phyloP scores from a whole-genome alignment of 805 yeast species.

The Lachancea quebecensis region DNA sequence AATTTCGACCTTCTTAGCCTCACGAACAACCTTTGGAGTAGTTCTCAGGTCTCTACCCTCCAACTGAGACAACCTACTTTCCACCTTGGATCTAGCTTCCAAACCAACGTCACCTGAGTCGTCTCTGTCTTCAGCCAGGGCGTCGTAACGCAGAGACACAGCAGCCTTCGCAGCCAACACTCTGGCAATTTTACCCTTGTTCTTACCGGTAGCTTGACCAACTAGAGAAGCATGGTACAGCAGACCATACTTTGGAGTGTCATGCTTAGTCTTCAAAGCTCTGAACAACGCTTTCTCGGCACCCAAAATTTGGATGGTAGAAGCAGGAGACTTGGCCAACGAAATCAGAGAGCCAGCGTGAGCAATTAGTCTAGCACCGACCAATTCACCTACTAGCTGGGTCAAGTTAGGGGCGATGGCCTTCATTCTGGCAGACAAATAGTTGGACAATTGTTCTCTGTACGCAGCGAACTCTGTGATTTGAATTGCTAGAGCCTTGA shows the following conservation, averaged over 20 bases:
- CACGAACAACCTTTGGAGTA: constrained; percentile 73
- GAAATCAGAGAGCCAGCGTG: constrained; percentile 94
- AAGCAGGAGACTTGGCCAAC: constrained; percentile 96
- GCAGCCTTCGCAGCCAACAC: constrained; percentile 98
- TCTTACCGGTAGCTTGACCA: constrained; percentile 96
- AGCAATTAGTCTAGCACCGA: constrained; percentile 96
- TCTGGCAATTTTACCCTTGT: constrained; percentile 98
- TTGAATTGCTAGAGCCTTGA: constrained; percentile 87
- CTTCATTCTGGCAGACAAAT: constrained; percentile 90
- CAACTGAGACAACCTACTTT: constrained; percentile 84
- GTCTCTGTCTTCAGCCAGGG: constrained; percentile 93
- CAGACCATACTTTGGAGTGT: constrained; percentile 97
- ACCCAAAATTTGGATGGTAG: constrained; percentile 96
- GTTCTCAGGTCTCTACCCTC: constrained; percentile 97
- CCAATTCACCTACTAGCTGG: constrained; percentile 92
- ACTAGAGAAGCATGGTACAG: constrained; percentile 94
- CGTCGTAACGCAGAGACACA: constrained; percentile 92
- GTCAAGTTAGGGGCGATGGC: constrained; percentile 98
- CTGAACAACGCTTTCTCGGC: constrained; percentile 98
- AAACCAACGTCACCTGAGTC: constrained; percentile 92
- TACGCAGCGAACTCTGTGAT: constrained; percentile 93
- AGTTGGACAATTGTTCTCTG: constrained; percentile 92
- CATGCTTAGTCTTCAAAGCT: constrained; percentile 97
- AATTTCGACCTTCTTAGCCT: constrained; percentile 80
- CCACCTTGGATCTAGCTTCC: constrained; percentile 87